phyloP scores from a whole-genome alignment of 306 rosid genomes.

The Begonia peltatifolia region DNA sequence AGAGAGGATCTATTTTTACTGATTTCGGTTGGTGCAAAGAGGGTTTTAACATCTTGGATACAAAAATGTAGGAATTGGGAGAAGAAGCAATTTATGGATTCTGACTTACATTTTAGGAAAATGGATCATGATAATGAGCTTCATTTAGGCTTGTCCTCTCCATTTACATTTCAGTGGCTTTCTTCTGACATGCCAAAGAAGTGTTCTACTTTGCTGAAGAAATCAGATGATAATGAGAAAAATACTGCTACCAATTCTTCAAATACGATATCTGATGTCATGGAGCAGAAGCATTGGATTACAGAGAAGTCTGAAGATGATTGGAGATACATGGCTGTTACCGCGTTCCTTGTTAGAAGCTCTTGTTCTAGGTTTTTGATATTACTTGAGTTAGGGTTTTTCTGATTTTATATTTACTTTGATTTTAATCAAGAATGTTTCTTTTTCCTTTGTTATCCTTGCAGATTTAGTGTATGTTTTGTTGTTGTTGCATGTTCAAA shows the following conservation, averaged over 20 bases:
- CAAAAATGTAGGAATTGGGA: constrained; percentile 34
- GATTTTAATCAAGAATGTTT: constrained; percentile 3
- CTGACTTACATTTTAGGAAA: constrained; percentile 20
- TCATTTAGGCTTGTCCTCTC: constrained; percentile 27
- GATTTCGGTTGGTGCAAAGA: constrained; percentile 94
- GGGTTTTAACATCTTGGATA: constrained; percentile 87
- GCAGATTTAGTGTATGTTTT: constrained; percentile 86
- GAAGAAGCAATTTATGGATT: constrained; percentile 19
- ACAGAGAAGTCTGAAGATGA: constrained; percentile 70
- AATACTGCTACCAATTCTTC: constrained; percentile 21
- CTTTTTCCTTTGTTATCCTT: constrained; percentile 10
- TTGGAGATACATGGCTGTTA: constrained; percentile 93
- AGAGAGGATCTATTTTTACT: constrained; percentile 44
- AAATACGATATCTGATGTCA: constrained; percentile 15
- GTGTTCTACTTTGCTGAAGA: constrained; percentile 26
- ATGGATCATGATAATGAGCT: constrained; percentile 16
- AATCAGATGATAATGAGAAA: constrained; percentile 16
- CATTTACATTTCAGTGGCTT: constrained; percentile 93
- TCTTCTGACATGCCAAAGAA: constrained; percentile 90
- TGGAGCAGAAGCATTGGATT: constrained; percentile 16
- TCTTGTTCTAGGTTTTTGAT: constrained; percentile 57
- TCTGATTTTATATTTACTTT: constrained; percentile 10
- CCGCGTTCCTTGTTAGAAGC: constrained; percentile 76
- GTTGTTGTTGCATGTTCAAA: constrained; percentile 82
- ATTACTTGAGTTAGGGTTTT: constrained; percentile 9